Percentiles rank a stretch among this genome's conserved stretches.
These are phyloP conservation scores for Gymnopus androsaceus DNA, from an alignment of 1,284 basidiomycete species.

Conservation along the genomic window DNA sequence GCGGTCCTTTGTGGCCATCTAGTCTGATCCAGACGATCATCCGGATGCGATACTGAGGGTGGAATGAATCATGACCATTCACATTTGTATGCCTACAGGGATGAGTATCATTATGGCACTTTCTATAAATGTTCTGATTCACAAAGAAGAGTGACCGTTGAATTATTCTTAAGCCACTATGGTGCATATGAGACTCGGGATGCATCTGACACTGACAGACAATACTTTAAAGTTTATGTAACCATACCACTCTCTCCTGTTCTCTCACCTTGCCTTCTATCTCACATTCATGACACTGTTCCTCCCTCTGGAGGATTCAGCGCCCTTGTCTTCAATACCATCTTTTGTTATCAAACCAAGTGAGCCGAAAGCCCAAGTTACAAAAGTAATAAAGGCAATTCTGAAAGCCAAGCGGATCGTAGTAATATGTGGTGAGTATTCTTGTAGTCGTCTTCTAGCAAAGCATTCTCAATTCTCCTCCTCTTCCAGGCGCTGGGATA, in stretches of 20 bases:
- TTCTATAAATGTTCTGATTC: no score
- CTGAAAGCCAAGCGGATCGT: conserved; percentile 81
- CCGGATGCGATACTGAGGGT: no score
- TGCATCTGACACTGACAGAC: no score
- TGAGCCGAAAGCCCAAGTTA: conserved; percentile 42
- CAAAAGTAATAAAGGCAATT: conserved; percentile 62
- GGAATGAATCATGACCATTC: no score
- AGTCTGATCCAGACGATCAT: no score
- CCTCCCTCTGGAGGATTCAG: conserved; percentile 38
- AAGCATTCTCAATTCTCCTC: conserved; percentile 1
- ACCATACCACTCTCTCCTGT: neutral
- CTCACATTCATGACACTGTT: conserved; percentile 40
- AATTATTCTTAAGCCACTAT: no score
- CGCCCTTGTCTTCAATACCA: conserved; percentile 35
- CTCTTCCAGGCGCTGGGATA: conserved; percentile 78
- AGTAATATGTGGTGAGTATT: conserved; percentile 77
- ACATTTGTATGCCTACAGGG: no score
- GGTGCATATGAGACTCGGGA: no score
- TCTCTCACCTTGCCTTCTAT: neutral
- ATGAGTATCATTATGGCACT: no score
- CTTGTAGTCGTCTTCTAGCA: neutral
- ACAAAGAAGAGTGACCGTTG: no score
- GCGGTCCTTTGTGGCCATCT: no score
- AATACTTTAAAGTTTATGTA: no score
- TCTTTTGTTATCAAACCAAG: conserved; percentile 37